phyloP scores from a whole-genome alignment of 2,329 filamentous ascomycete species.

The Atkinsonella hypoxylon region DNA sequence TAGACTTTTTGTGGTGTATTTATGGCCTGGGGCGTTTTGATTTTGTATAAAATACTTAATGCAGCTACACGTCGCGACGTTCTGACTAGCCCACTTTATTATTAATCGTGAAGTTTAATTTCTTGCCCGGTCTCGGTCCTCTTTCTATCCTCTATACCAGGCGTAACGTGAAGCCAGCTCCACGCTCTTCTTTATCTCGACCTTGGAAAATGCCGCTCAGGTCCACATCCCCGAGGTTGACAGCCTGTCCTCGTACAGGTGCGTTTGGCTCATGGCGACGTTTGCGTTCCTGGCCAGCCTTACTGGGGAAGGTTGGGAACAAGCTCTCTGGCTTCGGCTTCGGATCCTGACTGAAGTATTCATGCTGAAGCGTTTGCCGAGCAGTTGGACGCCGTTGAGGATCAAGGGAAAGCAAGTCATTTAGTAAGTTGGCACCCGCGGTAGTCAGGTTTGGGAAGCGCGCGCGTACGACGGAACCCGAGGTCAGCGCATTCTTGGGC shows the following conservation, averaged over 20 bases:
- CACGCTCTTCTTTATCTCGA: slow-evolving; percentile 50
- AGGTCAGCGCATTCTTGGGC: slow-evolving; percentile 32
- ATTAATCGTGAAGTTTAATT: background rate
- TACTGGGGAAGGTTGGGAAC: slow-evolving; percentile 95
- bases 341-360: slow-evolving; percentile 82
- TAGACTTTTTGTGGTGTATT: background rate
- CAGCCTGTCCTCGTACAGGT: slow-evolving; percentile 61
- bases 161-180: slow-evolving; percentile 54
- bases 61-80: background rate
- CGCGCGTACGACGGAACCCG: slow-evolving; percentile 51
- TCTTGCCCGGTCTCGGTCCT: background rate
- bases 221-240: slow-evolving; percentile 44
- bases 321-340: slow-evolving; percentile 80
- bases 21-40: slow-evolving; percentile 4
- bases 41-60: background rate
- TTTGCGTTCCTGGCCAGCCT: slow-evolving; percentile 80
- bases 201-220: slow-evolving; percentile 61
- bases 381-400: slow-evolving; percentile 61
- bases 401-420: slow-evolving; percentile 59
- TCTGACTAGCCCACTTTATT: background rate
- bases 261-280: slow-evolving; percentile 66
- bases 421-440: slow-evolving; percentile 60
- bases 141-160: slow-evolving; percentile 30
- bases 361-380: slow-evolving; percentile 60
- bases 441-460: slow-evolving; percentile 73